phyloP scores from a whole-genome alignment of 257 asterid species.

The Ophiorrhiza pumila region DNA sequence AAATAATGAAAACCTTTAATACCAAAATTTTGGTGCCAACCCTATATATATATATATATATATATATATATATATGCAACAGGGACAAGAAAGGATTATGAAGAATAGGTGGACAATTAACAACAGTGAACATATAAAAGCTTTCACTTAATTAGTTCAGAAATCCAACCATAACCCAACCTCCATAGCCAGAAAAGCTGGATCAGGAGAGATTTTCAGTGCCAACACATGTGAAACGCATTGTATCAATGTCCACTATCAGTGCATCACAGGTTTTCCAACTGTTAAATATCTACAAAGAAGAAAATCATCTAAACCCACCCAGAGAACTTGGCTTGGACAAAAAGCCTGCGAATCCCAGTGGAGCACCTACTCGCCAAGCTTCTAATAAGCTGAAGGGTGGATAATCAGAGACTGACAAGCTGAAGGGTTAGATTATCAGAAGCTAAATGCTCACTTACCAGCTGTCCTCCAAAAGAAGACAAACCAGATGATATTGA shows the following conservation, averaged over 20 bases:
- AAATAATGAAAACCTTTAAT: constrained; percentile 20
- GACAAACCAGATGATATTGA: neutral
- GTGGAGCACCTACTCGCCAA: constrained; percentile 4
- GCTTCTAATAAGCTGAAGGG: constrained; percentile 1
- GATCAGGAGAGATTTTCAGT: constrained; percentile 6
- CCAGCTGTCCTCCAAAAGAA: constrained; percentile 14
- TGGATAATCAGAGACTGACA: neutral
- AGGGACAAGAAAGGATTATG: constrained; percentile 14
- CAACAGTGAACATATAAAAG: constrained; percentile 22
- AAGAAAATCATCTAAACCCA: constrained; percentile 13
- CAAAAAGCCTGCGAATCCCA: constrained; percentile 4
- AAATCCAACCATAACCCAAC: constrained; percentile 21
- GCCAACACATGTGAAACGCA: constrained; percentile 15
- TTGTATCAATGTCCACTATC: constrained; percentile 18
- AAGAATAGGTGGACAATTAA: constrained; percentile 16
- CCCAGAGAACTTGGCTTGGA: neutral
- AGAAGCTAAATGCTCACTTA: constrained; percentile 10
- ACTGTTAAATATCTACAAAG: constrained; percentile 33
- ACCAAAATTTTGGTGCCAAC: constrained; percentile 29
- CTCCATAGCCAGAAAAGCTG: constrained; percentile 21
- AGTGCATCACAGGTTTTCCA: constrained; percentile 25
- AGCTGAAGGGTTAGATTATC: neutral
- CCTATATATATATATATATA: constrained; percentile 23
- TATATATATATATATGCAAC: constrained; percentile 21
- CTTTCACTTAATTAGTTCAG: constrained; percentile 23